These are phyloP conservation scores for Dioscorea dumetorum DNA, from an alignment of 106 monocot genomes.

Conservation along the genomic window DNA sequence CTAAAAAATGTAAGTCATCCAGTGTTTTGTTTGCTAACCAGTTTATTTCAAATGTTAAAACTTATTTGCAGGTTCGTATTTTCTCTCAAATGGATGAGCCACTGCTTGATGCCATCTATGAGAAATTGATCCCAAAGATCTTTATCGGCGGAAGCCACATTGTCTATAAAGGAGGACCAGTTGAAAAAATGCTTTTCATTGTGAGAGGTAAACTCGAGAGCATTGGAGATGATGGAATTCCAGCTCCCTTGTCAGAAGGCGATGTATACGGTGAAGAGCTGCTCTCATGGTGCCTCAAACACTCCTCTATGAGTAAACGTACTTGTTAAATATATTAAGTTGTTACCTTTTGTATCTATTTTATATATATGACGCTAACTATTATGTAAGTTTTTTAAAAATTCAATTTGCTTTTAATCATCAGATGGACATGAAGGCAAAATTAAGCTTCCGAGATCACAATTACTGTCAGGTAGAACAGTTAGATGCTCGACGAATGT, in stretches of 20 bases:
- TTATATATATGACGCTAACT: neutral
- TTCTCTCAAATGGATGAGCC: constrained; percentile 77
- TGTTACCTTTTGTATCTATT: neutral
- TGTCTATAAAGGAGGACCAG: constrained; percentile 43
- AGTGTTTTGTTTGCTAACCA: no score
- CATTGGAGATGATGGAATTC: constrained; percentile 54
- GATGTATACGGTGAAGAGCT: constrained; percentile 96
- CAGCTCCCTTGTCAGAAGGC: constrained; percentile 62
- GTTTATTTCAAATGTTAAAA: no score
- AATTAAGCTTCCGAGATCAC: constrained; percentile 25
- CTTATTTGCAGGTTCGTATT: constrained; percentile 52
- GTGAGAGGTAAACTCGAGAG: constrained; percentile 78
- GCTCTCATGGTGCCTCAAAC: constrained; percentile 82
- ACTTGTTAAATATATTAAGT: neutral
- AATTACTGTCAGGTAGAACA: constrained; percentile 51
- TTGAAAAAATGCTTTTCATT: constrained; percentile 92
- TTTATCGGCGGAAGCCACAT: constrained; percentile 69
- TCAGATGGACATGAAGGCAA: constrained; percentile 41
- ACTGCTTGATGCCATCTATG: constrained; percentile 63
- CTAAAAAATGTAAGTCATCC: constrained; percentile 20
- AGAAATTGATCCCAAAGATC: constrained; percentile 61
- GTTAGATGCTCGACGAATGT: constrained; percentile 81
- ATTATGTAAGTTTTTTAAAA: no score
- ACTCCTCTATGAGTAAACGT: constrained; percentile 63
- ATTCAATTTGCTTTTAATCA: no score